Percentiles rank a stretch among this genome's conserved stretches.
These are phyloP conservation scores for Endotrypanum monterogeii DNA, from an alignment of 208 protist genomes.

Conservation along the genomic window DNA sequence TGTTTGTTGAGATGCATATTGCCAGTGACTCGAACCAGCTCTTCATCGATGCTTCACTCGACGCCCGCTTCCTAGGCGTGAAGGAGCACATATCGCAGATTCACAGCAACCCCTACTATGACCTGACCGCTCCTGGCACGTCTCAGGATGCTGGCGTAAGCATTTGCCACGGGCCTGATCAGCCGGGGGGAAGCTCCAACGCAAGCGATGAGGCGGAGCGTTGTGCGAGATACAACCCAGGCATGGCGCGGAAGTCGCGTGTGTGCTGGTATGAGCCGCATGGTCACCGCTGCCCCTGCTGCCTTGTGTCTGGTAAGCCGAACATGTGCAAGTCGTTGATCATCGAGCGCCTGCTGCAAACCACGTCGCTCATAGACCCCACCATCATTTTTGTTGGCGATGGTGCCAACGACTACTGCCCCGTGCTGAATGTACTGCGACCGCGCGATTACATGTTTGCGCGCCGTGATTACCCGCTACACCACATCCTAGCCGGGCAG, in stretches of 20 bases:
- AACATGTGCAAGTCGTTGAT: slow-evolving; percentile 90
- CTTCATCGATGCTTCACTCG: slow-evolving; percentile 76
- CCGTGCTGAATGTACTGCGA: slow-evolving; percentile 73
- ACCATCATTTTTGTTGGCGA: slow-evolving; percentile 90
- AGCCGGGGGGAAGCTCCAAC: slow-evolving; percentile 15
- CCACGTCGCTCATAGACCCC: slow-evolving; percentile 76
- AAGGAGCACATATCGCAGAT: slow-evolving; percentile 63
- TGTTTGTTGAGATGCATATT: slow-evolving; percentile 75
- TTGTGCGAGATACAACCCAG: slow-evolving; percentile 48
- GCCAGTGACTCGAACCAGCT: slow-evolving; percentile 81
- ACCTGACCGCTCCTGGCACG: slow-evolving; percentile 34
- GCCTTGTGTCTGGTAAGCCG: slow-evolving; percentile 44
- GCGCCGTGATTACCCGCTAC: slow-evolving; percentile 61
- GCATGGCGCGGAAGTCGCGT: slow-evolving; percentile 45
- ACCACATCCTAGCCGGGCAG: slow-evolving; percentile 43
- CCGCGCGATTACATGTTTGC: slow-evolving; percentile 84
- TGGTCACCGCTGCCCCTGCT: slow-evolving; percentile 69
- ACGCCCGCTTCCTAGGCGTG: slow-evolving; percentile 51
- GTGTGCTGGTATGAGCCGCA: slow-evolving; percentile 80
- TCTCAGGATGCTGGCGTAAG: background rate
- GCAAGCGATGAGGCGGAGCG: slow-evolving; percentile 55
- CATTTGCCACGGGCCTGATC: slow-evolving; percentile 20
- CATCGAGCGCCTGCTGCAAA: slow-evolving; percentile 73
- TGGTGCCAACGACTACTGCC: slow-evolving; percentile 86
- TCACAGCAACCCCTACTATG: slow-evolving; percentile 85